phyloP scores from a whole-genome alignment of 768 basidiomycete genomes.

The Tylopilus sp. region DNA sequence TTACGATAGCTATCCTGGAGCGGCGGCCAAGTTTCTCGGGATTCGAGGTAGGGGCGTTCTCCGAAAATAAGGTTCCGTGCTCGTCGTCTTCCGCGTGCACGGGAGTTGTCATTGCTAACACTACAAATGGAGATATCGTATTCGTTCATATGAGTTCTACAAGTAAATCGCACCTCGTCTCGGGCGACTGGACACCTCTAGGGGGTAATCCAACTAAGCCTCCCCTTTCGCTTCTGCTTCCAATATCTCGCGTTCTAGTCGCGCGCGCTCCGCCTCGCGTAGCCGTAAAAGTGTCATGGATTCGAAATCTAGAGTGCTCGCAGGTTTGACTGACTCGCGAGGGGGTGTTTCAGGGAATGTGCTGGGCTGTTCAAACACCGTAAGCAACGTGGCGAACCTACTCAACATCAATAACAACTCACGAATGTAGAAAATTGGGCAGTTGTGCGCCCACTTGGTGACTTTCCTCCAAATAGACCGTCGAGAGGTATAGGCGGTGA shows the following conservation, averaged over 20 bases:
- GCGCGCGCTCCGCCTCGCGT: slow-evolving; percentile 75
- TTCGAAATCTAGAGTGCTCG: slow-evolving; percentile 66
- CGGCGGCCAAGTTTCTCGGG: too few relatives aligned
- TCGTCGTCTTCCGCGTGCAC: too few relatives aligned
- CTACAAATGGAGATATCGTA: slow-evolving; percentile 4
- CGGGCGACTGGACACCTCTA: background rate
- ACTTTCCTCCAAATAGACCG: background rate
- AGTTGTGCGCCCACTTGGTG: background rate
- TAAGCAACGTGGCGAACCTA: too few relatives aligned
- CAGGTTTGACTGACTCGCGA: slow-evolving; percentile 22
- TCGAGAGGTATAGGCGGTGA: slow-evolving; percentile 23
- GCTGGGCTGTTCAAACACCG: slow-evolving; percentile 15
- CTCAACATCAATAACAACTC: background rate
- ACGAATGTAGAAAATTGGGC: slow-evolving; percentile 46
- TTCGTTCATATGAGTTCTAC: slow-evolving; percentile 2
- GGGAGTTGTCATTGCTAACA: background rate
- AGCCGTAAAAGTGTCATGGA: slow-evolving; percentile 76
- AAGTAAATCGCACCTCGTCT: slow-evolving; percentile 12
- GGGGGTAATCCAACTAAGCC: background rate
- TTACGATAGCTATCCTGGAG: background rate
- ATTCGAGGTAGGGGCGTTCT: background rate
- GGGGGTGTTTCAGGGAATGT: slow-evolving; percentile 14
- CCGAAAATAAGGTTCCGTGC: background rate
- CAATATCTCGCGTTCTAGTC: slow-evolving; percentile 72
- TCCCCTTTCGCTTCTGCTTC: slow-evolving; percentile 55